Evolutionary conservation across 176 grass and related monocot genomes (phyloP).

Genomic region (Hsuehochloa calcarea): DNA sequence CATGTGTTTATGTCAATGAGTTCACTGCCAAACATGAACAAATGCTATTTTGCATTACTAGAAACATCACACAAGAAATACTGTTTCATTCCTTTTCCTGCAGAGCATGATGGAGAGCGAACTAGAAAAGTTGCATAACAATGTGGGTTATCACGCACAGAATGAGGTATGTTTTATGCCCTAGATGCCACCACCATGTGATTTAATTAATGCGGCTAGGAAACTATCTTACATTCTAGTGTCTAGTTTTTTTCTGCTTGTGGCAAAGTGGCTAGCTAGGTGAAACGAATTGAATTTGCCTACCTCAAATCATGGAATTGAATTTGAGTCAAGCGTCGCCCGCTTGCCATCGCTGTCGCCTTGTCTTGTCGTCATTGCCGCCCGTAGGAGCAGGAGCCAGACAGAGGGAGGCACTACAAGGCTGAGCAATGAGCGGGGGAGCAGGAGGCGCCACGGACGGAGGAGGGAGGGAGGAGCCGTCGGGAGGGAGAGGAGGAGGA

Average conservation of each 20-base stretch:
- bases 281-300: background rate
- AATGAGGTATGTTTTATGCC: constrained; percentile 53
- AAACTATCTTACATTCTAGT: constrained; percentile 5
- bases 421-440: no score
- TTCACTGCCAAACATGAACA: background rate
- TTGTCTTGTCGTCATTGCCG: no score
- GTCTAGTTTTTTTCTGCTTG: constrained; percentile 14
- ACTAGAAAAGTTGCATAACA: constrained; percentile 54
- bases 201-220: constrained; percentile 23
- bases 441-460: no score
- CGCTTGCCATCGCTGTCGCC: no score
- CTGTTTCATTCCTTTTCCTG: constrained; percentile 20
- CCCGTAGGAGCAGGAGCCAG: no score
- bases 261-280: background rate
- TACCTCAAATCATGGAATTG: no score
- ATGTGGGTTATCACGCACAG: constrained; percentile 46
- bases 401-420: no score
- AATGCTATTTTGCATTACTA: constrained; percentile 11
- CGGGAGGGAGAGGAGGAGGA: no score
- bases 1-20: background rate
- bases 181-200: constrained; percentile 11
- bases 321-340: no score
- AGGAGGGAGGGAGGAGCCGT: no score
- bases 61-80: constrained; percentile 22
- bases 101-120: constrained; percentile 56